phyloP scores from a whole-genome alignment of 768 basidiomycete species.

The Russula lepida region DNA sequence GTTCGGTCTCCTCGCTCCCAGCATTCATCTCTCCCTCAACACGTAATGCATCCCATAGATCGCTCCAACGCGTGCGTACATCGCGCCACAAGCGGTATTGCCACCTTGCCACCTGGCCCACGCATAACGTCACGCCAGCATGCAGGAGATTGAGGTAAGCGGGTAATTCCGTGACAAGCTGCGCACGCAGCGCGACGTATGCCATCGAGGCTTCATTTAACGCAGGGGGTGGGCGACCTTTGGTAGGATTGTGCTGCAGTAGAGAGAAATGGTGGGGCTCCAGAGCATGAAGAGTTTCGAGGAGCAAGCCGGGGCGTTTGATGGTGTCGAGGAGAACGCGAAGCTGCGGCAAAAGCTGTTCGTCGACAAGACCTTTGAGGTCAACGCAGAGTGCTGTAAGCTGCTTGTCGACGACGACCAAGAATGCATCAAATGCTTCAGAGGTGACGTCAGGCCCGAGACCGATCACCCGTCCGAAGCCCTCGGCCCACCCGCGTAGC shows the following conservation, averaged over 20 bases:
- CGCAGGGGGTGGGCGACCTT: slow-evolving; percentile 57
- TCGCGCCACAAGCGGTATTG: slow-evolving; percentile 55
- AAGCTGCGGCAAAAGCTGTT: slow-evolving; percentile 49
- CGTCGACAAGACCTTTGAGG: slow-evolving; percentile 46
- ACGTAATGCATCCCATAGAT: slow-evolving; percentile 65
- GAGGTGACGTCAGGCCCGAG: slow-evolving; percentile 22
- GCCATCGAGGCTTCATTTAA: slow-evolving; percentile 68
- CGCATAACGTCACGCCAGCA: slow-evolving; percentile 45
- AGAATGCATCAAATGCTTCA: slow-evolving; percentile 35
- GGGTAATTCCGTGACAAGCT: slow-evolving; percentile 66
- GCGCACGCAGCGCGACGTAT: slow-evolving; percentile 68
- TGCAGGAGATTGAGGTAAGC: slow-evolving; percentile 50
- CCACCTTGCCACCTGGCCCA: slow-evolving; percentile 44
- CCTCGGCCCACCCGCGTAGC: slow-evolving; percentile 17
- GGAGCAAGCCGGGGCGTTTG: slow-evolving; percentile 53
- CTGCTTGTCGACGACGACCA: slow-evolving; percentile 45
- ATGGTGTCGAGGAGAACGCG: slow-evolving; percentile 50
- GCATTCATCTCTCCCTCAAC: slow-evolving; percentile 39
- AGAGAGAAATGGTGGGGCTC: slow-evolving; percentile 65
- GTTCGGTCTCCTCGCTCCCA: slow-evolving; percentile 57
- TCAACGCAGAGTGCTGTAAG: slow-evolving; percentile 46
- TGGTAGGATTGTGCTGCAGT: slow-evolving; percentile 53
- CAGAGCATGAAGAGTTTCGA: slow-evolving; percentile 62
- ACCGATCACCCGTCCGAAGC: slow-evolving; percentile 22
- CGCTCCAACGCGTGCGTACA: slow-evolving; percentile 58